phyloP scores from a whole-genome alignment of 352 stramenopile species.

The Phytophthora syringae region DNA sequence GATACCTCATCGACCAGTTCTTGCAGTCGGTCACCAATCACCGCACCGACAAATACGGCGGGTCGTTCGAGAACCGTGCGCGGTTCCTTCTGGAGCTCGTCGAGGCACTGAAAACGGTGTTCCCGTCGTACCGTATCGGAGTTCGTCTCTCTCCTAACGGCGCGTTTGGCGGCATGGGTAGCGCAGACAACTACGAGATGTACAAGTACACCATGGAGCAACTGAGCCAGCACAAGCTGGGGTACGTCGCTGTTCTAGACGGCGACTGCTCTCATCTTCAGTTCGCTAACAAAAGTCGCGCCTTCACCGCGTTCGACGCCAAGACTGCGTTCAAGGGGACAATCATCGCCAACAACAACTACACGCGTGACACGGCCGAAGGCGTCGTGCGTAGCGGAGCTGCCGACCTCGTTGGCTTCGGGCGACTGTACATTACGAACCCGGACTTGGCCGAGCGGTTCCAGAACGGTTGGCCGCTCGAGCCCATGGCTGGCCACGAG shows the following conservation, averaged over 20 bases:
- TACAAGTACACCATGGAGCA: constrained; percentile 42
- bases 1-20: constrained; percentile 93
- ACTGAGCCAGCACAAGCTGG: constrained; percentile 38
- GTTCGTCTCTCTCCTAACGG: constrained; percentile 43
- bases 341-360: constrained; percentile 43
- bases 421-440: constrained; percentile 61
- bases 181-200: constrained; percentile 50
- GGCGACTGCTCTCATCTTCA: constrained; percentile 12
- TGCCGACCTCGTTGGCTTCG: constrained; percentile 53
- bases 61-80: constrained; percentile 37
- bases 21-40: constrained; percentile 73
- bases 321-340: constrained; percentile 45
- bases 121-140: constrained; percentile 32
- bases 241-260: constrained; percentile 41
- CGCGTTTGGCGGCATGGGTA: constrained; percentile 32
- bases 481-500: constrained; percentile 11
- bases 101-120: constrained; percentile 48
- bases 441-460: constrained; percentile 49
- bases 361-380: constrained; percentile 39
- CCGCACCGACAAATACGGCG: constrained; percentile 67
- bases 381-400: constrained; percentile 36
- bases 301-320: constrained; percentile 32
- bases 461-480: constrained; percentile 21
- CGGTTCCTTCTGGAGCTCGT: constrained; percentile 75
- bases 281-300: constrained; percentile 30